These are phyloP conservation scores for Neurospora sp. DNA, from an alignment of 495 filamentous ascomycete genomes.

Conservation along the genomic window DNA sequence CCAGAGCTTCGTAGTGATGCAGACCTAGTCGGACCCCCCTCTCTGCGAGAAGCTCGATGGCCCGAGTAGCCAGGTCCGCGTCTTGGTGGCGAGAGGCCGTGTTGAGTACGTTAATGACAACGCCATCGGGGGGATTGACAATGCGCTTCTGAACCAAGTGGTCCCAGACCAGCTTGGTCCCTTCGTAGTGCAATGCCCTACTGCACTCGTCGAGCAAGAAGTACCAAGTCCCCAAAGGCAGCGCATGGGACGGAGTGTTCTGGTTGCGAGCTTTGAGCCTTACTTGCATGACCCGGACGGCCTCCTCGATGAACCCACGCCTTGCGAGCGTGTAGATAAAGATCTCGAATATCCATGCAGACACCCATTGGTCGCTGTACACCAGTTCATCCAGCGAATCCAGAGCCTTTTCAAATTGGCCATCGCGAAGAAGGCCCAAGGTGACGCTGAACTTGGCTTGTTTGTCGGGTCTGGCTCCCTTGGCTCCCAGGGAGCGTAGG, in stretches of 20 bases:
- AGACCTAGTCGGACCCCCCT: slow-evolving; percentile 42
- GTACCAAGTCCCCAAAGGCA: slow-evolving; percentile 45
- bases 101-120: slow-evolving; percentile 55
- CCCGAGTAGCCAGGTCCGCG: slow-evolving; percentile 53
- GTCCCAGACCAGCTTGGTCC: slow-evolving; percentile 46
- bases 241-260: slow-evolving; percentile 34
- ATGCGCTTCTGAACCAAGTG: slow-evolving; percentile 52
- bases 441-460: slow-evolving; percentile 50
- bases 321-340: slow-evolving; percentile 61
- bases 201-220: slow-evolving; percentile 63
- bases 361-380: slow-evolving; percentile 42
- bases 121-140: slow-evolving; percentile 55
- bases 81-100: slow-evolving; percentile 59
- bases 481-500: slow-evolving; percentile 51
- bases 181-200: slow-evolving; percentile 26
- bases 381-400: slow-evolving; percentile 61
- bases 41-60: slow-evolving; percentile 46
- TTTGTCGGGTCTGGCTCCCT: slow-evolving; percentile 27
- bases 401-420: slow-evolving; percentile 71
- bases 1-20: slow-evolving; percentile 68
- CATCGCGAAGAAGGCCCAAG: slow-evolving; percentile 65
- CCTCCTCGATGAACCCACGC: slow-evolving; percentile 64
- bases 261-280: slow-evolving; percentile 30
- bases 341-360: slow-evolving; percentile 66
- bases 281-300: slow-evolving; percentile 51